Evolutionary conservation across 352 stramenopile genomes (phyloP).

Genomic region (Thraustochytrium sp.): DNA sequence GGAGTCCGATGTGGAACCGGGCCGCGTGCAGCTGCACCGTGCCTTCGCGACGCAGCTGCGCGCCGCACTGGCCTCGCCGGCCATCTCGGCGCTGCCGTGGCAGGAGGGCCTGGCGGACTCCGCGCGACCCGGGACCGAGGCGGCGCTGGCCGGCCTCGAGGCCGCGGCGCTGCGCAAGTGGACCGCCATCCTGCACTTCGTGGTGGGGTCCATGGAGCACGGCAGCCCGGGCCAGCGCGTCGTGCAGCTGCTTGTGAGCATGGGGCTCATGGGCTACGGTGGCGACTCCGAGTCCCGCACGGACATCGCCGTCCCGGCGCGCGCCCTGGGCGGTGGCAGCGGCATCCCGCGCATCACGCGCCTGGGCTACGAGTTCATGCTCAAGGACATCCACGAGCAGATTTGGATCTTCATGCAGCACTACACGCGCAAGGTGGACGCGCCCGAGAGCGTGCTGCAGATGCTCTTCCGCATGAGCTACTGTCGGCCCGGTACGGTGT

Average conservation of each 20-base stretch:
- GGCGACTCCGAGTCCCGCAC: not conserved
- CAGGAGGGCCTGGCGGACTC: not conserved
- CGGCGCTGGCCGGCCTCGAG: not conserved
- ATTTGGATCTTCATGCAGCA: constrained; percentile 45
- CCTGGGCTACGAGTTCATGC: constrained; percentile 41
- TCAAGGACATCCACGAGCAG: constrained; percentile 39
- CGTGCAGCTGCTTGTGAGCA: constrained; percentile 25
- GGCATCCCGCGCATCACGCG: not conserved
- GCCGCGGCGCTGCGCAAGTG: not conserved
- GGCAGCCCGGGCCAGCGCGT: not conserved
- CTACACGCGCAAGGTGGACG: constrained; percentile 22
- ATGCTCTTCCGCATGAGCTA: constrained; percentile 41
- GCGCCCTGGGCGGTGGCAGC: too few species aligned
- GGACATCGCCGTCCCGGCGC: too few species aligned
- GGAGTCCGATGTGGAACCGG: not conserved
- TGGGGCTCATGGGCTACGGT: constrained; percentile 3
- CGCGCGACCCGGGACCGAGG: not conserved
- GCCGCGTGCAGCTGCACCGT: not conserved
- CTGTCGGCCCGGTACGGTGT: not conserved
- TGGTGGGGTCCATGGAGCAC: not conserved
- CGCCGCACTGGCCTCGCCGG: not conserved
- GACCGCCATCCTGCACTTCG: constrained; percentile 16
- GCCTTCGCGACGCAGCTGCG: not conserved
- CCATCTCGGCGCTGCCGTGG: not conserved
- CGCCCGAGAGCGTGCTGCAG: constrained; percentile 12